These are phyloP conservation scores for Eucalyptus regnans DNA, from an alignment of 345 rosid genomes.

Conservation along the genomic window DNA sequence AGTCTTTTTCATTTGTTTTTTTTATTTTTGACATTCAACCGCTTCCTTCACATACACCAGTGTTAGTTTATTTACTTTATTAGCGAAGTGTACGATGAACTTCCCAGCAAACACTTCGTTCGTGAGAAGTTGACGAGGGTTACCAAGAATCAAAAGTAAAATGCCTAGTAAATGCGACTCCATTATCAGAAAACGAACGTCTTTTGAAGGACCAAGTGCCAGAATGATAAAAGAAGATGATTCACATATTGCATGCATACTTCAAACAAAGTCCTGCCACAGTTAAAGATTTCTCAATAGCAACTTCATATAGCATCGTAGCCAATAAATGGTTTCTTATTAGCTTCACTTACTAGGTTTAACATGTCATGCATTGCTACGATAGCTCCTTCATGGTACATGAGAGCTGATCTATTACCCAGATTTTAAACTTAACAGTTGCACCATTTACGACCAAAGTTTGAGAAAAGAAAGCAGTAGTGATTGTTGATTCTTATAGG, in stretches of 20 bases:
- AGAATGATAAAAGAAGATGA: too few relatives aligned
- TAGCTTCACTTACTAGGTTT: conserved; percentile 31
- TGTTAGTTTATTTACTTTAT: too few relatives aligned
- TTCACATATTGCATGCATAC: too few relatives aligned
- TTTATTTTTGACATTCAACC: too few relatives aligned
- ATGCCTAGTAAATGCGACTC: background rate
- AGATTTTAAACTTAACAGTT: conserved; percentile 85
- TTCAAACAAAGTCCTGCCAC: too few relatives aligned
- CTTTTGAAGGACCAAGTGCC: background rate
- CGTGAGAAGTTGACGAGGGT: too few relatives aligned
- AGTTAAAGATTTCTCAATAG: too few relatives aligned
- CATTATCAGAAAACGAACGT: background rate
- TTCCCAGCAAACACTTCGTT: background rate
- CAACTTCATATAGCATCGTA: too few relatives aligned
- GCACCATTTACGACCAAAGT: conserved; percentile 83
- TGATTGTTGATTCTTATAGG: conserved; percentile 85
- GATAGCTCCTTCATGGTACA: conserved; percentile 91
- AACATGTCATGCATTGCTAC: conserved; percentile 81
- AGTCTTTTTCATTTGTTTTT: too few relatives aligned
- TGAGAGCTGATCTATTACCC: conserved; percentile 72
- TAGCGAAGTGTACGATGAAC: too few relatives aligned
- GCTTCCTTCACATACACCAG: accelerated
- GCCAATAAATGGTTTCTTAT: too few relatives aligned
- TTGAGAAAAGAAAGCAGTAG: conserved; percentile 87
- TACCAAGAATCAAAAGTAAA: background rate